Conservation (phyloP, 768 basidiomycete species). For the Tylopilus subfusipes region DNA sequence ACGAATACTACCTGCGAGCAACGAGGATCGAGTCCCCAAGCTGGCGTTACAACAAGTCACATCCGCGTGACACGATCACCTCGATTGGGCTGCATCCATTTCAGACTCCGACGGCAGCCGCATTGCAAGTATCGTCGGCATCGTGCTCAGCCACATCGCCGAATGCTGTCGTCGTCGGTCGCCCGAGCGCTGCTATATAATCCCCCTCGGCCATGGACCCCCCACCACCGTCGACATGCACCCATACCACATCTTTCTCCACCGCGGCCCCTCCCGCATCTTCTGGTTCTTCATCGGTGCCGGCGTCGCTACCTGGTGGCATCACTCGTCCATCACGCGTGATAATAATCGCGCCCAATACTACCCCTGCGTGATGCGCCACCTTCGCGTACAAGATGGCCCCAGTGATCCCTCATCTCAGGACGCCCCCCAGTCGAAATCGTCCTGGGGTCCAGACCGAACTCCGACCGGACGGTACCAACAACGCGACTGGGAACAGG, state of each 20-base stretch:
- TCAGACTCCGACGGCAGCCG: slow-evolving; percentile 20
- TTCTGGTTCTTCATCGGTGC: slow-evolving; percentile 71
- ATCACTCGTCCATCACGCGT: slow-evolving; percentile 41
- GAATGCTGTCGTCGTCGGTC: slow-evolving; percentile 21
- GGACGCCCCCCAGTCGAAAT: slow-evolving; percentile 2
- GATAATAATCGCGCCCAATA: slow-evolving; percentile 38
- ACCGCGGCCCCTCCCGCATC: slow-evolving; percentile 51
- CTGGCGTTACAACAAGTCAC: slow-evolving; percentile 25
- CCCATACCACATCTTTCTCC: slow-evolving; percentile 20
- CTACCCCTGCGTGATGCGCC: slow-evolving; percentile 29
- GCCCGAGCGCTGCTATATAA: slow-evolving; percentile 14
- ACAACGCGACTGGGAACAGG: slow-evolving; percentile 41
- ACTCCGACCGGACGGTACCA: slow-evolving; percentile 22
- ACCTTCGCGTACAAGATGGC: slow-evolving; percentile 14
- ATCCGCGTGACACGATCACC: slow-evolving; percentile 11
- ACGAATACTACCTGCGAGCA: background rate
- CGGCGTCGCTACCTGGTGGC: slow-evolving; percentile 34
- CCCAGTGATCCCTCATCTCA: slow-evolving; percentile 4
- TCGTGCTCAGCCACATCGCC: slow-evolving; percentile 17
- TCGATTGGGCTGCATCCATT: slow-evolving; percentile 6
- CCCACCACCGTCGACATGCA: slow-evolving; percentile 17
- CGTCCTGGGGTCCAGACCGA: slow-evolving; percentile 3
- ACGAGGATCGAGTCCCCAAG: slow-evolving; percentile 19
- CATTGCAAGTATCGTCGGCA: slow-evolving; percentile 13
- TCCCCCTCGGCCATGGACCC: background rate